Conservation (phyloP, 2,329 filamentous ascomycete species). For the Aspergillus candidus region DNA sequence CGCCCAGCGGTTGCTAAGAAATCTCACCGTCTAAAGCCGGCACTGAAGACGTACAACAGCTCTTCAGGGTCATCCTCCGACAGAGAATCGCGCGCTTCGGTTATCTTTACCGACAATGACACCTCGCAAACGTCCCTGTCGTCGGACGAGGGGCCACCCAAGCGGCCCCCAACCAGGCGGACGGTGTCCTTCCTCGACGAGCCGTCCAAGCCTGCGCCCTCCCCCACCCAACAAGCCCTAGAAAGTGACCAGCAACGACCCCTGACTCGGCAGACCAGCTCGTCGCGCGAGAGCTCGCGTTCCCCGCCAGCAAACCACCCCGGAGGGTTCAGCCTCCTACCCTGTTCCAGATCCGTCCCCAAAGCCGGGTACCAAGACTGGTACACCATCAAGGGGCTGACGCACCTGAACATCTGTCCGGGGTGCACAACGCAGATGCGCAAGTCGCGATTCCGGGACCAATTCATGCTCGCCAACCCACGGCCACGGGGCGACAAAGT, state of each 20-base stretch:
- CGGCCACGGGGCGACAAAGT: conserved; percentile 54
- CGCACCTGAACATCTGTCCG: conserved; percentile 74
- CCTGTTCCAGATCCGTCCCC: conserved; percentile 62
- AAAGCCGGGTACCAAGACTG: conserved; percentile 66
- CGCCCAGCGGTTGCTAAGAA: too few species aligned
- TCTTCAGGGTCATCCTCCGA: not conserved
- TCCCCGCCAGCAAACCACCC: conserved; percentile 13
- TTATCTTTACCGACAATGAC: too few species aligned
- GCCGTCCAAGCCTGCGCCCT: conserved; percentile 4
- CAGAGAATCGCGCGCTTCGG: not conserved
- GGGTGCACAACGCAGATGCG: conserved; percentile 70
- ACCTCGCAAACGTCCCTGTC: conserved; percentile 4
- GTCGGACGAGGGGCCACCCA: conserved; percentile 5
- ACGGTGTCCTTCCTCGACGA: conserved; percentile 16
- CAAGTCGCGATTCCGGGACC: conserved; percentile 59
- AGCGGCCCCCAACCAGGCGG: conserved; percentile 8
- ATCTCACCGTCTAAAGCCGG: too few species aligned
- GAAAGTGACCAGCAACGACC: conserved; percentile 5
- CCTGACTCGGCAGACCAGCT: conserved; percentile 7
- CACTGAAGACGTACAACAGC: too few species aligned
- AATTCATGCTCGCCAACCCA: conserved; percentile 58
- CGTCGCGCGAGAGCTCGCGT: conserved; percentile 11
- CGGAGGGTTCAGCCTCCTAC: conserved; percentile 45
- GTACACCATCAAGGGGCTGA: conserved; percentile 66
- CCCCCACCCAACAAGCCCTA: conserved; percentile 3